These are phyloP conservation scores for Tetrahymena thermophila DNA, from an alignment of 73 alveolate species.

Conservation along the genomic window DNA sequence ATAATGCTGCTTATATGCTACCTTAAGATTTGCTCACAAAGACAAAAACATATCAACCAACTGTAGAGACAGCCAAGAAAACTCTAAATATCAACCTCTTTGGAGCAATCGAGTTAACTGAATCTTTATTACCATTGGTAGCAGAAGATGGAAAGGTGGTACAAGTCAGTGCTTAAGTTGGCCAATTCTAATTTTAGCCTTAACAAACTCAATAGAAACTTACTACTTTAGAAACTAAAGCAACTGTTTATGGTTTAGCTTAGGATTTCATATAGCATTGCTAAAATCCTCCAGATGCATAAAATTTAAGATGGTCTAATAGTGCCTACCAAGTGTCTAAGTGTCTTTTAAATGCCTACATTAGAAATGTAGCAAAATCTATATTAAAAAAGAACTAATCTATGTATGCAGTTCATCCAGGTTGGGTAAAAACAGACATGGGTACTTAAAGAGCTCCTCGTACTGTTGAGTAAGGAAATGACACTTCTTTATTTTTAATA, in stretches of 20 bases:
- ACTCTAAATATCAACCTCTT: constrained; percentile 42
- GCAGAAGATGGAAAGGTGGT: constrained; percentile 41
- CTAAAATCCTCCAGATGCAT: constrained; percentile 16
- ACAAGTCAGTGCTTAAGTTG: constrained; percentile 21
- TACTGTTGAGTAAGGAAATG: constrained; percentile 39
- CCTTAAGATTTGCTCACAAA: not conserved
- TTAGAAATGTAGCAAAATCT: constrained; percentile 17
- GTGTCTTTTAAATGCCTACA: constrained; percentile 42
- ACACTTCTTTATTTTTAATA: constrained; percentile 8
- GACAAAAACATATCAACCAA: constrained; percentile 4
- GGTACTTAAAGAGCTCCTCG: constrained; percentile 49
- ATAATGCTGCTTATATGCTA: constrained; percentile 38
- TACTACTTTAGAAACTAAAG: not conserved
- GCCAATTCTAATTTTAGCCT: constrained; percentile 12
- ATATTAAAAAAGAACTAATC: constrained; percentile 1
- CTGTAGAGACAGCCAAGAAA: constrained; percentile 9
- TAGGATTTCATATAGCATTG: constrained; percentile 8
- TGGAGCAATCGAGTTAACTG: constrained; percentile 40
- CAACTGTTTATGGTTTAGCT: constrained; percentile 4
- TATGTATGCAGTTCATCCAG: constrained; percentile 37
- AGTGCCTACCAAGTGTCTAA: constrained; percentile 40
- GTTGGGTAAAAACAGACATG: constrained; percentile 50
- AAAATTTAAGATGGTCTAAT: not conserved
- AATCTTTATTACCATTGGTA: constrained; percentile 36
- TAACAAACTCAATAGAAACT: not conserved